Percentiles rank a stretch among this genome's conserved stretches.
Evolutionary conservation across 2,329 filamentous ascomycete genomes (phyloP).

Genomic region (Colletotrichum aenigma): DNA sequence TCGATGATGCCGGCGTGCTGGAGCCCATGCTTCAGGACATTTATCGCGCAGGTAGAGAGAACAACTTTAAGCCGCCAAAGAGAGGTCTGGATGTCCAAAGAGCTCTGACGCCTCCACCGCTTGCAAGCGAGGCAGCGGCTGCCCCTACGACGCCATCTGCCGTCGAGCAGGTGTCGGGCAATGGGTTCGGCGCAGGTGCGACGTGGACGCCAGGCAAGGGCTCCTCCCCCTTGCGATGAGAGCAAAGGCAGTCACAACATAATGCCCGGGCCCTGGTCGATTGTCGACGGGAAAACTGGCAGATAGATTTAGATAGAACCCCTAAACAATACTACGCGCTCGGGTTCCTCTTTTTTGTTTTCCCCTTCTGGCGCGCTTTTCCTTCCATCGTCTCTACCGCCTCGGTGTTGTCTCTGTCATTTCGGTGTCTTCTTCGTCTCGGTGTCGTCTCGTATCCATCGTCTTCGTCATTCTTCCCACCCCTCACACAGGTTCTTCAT

Average conservation of each 20-base stretch:
- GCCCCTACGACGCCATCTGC: conserved; percentile 50
- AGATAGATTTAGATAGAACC: background rate
- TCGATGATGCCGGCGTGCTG: conserved; percentile 81
- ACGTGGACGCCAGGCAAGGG: conserved; percentile 53
- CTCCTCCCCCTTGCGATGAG: conserved; percentile 12
- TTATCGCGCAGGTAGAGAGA: conserved; percentile 60
- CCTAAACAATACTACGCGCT: background rate
- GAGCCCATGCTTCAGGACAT: conserved; percentile 87
- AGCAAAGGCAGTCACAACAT: background rate
- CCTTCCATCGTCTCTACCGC: background rate
- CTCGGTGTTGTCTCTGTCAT: background rate
- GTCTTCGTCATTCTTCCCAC: background rate
- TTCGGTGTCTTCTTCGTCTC: too few species aligned
- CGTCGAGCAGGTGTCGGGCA: conserved; percentile 36
- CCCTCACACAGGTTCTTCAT: background rate
- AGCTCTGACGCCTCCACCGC: conserved; percentile 57
- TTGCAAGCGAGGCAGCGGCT: conserved; percentile 38
- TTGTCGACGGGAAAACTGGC: background rate
- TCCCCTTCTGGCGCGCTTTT: background rate
- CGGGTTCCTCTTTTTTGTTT: background rate
- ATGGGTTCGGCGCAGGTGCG: conserved; percentile 40
- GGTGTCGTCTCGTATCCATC: background rate
- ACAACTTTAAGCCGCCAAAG: conserved; percentile 56
- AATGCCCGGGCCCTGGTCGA: background rate
- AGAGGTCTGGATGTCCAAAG: conserved; percentile 49